A percentile compares a stretch with the other conserved stretches of the same genome.
These are phyloP conservation scores for Xanthoparmelia taractica DNA, from an alignment of 495 filamentous ascomycete species.

Conservation along the genomic window DNA sequence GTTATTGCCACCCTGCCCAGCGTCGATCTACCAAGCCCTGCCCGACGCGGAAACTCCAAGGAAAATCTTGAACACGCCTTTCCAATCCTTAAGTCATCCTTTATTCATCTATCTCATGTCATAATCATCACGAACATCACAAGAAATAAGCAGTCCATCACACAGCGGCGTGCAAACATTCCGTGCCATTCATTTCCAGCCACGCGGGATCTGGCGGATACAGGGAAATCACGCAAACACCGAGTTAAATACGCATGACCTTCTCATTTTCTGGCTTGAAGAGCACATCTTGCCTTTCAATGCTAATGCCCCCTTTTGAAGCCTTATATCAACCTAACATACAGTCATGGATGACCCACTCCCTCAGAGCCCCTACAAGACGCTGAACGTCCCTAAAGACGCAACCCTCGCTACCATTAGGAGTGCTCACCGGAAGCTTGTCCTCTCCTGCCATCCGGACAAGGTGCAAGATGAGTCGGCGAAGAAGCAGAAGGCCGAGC, in stretches of 20 bases:
- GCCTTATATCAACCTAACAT: constrained; percentile 5
- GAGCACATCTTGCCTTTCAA: constrained; percentile 9
- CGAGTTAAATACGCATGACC: constrained; percentile 9
- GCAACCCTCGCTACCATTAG: constrained; percentile 69
- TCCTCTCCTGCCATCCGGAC: constrained; percentile 89
- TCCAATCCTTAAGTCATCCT: constrained; percentile 2
- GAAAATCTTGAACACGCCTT: not conserved
- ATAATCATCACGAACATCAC: not conserved
- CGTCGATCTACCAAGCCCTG: constrained; percentile 8
- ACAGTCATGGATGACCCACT: constrained; percentile 53
- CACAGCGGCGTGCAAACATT: constrained; percentile 4
- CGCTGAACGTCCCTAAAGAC: constrained; percentile 68
- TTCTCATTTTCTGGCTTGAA: not conserved
- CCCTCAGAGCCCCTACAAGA: constrained; percentile 75
- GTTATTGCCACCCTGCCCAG: constrained; percentile 21
- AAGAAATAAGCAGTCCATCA: not conserved
- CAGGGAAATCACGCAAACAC: constrained; percentile 16
- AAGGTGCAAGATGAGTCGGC: constrained; percentile 74
- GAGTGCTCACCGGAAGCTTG: constrained; percentile 80
- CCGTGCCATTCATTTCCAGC: constrained; percentile 9
- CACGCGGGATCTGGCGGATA: constrained; percentile 8
- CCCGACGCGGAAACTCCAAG: constrained; percentile 10
- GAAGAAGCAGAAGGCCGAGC: constrained; percentile 60
- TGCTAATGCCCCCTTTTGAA: constrained; percentile 8
- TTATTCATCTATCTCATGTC: not conserved